phyloP scores from a whole-genome alignment of 2,329 filamentous ascomycete genomes.

The Cyphellophora europaea region DNA sequence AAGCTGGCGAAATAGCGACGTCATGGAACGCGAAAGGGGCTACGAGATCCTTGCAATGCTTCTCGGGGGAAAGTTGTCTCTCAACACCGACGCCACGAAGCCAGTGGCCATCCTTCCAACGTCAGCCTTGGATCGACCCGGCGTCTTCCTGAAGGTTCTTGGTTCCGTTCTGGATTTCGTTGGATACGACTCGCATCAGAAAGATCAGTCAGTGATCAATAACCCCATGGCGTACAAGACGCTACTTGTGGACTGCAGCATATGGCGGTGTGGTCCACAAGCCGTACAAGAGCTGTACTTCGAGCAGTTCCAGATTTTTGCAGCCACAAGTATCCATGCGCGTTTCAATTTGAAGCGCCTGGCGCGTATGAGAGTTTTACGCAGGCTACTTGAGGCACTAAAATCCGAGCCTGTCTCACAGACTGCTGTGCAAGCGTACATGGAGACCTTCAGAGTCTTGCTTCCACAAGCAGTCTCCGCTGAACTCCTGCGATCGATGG shows the following conservation, averaged over 20 bases:
- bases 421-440: slow-evolving; percentile 65
- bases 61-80: slow-evolving; percentile 64
- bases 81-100: slow-evolving; percentile 10
- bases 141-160: slow-evolving; percentile 53
- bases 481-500: slow-evolving; percentile 75
- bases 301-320: slow-evolving; percentile 80
- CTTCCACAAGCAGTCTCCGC: slow-evolving; percentile 72
- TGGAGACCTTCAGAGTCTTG: slow-evolving; percentile 68
- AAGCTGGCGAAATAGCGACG: slow-evolving; percentile 96
- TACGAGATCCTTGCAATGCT: slow-evolving; percentile 82
- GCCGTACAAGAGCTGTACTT: slow-evolving; percentile 85
- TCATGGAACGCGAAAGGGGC: slow-evolving; percentile 92
- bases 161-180: slow-evolving; percentile 75
- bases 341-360: slow-evolving; percentile 85
- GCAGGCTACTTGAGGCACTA: slow-evolving; percentile 77
- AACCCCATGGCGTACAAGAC: slow-evolving; percentile 93
- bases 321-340: slow-evolving; percentile 80
- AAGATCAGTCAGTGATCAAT: slow-evolving; percentile 83
- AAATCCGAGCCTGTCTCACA: slow-evolving; percentile 72
- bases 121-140: slow-evolving; percentile 37
- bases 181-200: slow-evolving; percentile 71
- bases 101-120: slow-evolving; percentile 18
- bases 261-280: slow-evolving; percentile 73
- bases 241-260: slow-evolving; percentile 82
- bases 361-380: slow-evolving; percentile 84